These are phyloP conservation scores for Colletotrichum australisinense DNA, from an alignment of 2,329 filamentous ascomycete species.

Conservation along the genomic window DNA sequence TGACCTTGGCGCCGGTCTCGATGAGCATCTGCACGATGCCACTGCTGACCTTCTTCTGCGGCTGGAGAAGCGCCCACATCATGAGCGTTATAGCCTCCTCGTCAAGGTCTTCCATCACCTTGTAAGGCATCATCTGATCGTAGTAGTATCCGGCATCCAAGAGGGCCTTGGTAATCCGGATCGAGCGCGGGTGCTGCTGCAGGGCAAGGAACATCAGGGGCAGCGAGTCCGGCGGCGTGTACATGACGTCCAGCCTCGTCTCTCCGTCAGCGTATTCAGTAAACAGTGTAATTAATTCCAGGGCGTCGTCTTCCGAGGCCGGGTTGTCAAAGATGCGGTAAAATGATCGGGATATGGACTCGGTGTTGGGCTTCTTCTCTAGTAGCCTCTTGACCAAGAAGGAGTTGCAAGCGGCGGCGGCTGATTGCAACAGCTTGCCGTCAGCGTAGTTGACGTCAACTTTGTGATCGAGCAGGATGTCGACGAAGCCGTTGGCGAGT, in stretches of 20 bases:
- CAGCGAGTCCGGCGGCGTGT: conserved; percentile 52
- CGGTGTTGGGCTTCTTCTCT: conserved; percentile 58
- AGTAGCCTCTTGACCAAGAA: conserved; percentile 63
- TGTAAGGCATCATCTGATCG: conserved; percentile 61
- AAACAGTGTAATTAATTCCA: conserved; percentile 64
- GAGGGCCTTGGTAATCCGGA: conserved; percentile 61
- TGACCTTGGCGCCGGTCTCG: conserved; percentile 65
- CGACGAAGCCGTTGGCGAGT: conserved; percentile 59
- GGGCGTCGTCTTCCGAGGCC: conserved; percentile 59
- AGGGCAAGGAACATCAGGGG: conserved; percentile 66
- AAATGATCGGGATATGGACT: conserved; percentile 64
- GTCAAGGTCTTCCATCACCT: conserved; percentile 57
- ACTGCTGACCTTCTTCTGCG: conserved; percentile 71
- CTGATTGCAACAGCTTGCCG: conserved; percentile 63
- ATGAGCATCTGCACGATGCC: conserved; percentile 68
- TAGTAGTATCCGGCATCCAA: conserved; percentile 70
- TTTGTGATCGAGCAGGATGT: conserved; percentile 51
- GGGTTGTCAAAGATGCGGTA: conserved; percentile 66
- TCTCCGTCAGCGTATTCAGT: conserved; percentile 60
- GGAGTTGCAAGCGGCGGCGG: conserved; percentile 62
- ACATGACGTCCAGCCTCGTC: conserved; percentile 62
- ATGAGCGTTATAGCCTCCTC: conserved; percentile 69
- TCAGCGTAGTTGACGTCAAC: conserved; percentile 61
- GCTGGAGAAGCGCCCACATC: conserved; percentile 71
- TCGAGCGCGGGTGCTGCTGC: conserved; percentile 65